Evolutionary conservation across 345 rosid species (phyloP), one percentile per base, ranked within the genome.

Genomic region (Sisymbrium irio): DNA sequence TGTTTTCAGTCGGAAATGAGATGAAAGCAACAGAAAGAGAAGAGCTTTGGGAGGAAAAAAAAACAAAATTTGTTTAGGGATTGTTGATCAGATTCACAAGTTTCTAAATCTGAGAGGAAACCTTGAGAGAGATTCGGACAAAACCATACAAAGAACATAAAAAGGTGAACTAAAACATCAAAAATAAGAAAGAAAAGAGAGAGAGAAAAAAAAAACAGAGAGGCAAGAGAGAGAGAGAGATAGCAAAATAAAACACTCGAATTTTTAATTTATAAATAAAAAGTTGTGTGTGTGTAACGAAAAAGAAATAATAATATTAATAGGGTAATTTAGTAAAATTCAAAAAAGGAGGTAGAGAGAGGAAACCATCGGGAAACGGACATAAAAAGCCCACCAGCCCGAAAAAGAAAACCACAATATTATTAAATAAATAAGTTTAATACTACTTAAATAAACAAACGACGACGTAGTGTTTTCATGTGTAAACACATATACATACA

Each of bases 321-420:
- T 15, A 9, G 67, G 67, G 54, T 37, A 63, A 10, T 9, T 41
- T 28, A 17, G 71, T 37, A 15, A 44, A 57, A 15, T 3, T 44
- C 22, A 12, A 33, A 33, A 49, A 22, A n/a, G 0, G 9, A 14
- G 33, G n/a, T 11, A 25, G 17, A 0, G 25, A 66, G 44, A 73
- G 33, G 47, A 67, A 50, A 62, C 44, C 69, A 69, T 76, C 11
- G 79, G 71, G 79, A 76, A 76, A 59, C 71, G 75, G 75, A 76
- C 75, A 76, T 14, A 55, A 76, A 46, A 62, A 62, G 75, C 79
- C 75, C 75, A 76, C 79, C 79, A 76, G 70, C 60, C 75, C 58
- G 41, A 45, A 69, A 69, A 76, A 54, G 46, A 14, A 50, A 62
- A 69, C 33, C 22, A 74, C 27, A 27, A 58, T 74, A 74, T 62